These are phyloP conservation scores for Skeletonema tropicum DNA, from an alignment of 108 stramenopile genomes.

Conservation along the genomic window DNA sequence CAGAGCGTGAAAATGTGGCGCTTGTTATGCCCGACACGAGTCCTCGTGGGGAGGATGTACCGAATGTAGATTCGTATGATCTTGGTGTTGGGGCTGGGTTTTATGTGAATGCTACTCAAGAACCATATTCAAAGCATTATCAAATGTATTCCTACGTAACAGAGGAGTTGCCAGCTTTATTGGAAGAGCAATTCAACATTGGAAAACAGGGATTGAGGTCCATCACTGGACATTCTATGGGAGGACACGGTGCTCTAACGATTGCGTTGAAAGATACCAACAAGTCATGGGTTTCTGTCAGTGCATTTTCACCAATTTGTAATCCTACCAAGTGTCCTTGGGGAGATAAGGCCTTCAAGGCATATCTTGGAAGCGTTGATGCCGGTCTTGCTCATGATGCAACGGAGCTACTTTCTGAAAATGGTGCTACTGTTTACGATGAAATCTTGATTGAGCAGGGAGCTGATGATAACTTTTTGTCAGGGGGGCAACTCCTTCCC, in stretches of 20 bases:
- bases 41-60: conserved; percentile 88
- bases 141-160: conserved; percentile 96
- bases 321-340: conserved; percentile 94
- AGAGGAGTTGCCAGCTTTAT: conserved; percentile 82
- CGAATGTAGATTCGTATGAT: conserved; percentile 90
- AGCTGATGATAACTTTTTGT: conserved; percentile 73
- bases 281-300: conserved; percentile 63
- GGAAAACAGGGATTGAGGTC: conserved; percentile 56
- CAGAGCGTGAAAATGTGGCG: conserved; percentile 81
- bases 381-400: conserved; percentile 90
- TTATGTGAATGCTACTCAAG: conserved; percentile 94
- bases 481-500: conserved; percentile 54
- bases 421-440: conserved; percentile 45
- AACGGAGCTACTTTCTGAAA: conserved; percentile 66
- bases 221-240: conserved; percentile 94
- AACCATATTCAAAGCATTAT: conserved; percentile 82
- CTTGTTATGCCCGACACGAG: conserved; percentile 96
- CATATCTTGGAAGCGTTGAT: conserved; percentile 88
- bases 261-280: conserved; percentile 72
- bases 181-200: conserved; percentile 63
- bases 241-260: conserved; percentile 88
- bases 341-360: conserved; percentile 96
- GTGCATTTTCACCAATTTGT: conserved; percentile 95
- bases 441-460: conserved; percentile 89
- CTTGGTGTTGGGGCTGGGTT: conserved; percentile 97